These are phyloP conservation scores for Citrus trifoliata DNA, from an alignment of 345 rosid species.

Conservation along the genomic window DNA sequence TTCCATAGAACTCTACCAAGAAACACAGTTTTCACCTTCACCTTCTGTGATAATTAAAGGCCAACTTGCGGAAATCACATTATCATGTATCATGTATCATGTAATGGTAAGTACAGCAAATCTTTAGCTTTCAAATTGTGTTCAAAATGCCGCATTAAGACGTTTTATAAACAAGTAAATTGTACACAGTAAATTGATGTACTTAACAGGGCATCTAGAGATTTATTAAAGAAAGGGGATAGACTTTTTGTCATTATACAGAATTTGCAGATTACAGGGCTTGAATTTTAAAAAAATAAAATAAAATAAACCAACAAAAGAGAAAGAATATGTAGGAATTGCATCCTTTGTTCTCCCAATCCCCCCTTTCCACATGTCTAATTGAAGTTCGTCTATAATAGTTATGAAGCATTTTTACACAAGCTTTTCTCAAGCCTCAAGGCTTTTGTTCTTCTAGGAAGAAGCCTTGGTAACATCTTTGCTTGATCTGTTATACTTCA, in stretches of 20 bases:
- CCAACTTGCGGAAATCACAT: background rate
- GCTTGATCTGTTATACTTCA: conserved; percentile 71
- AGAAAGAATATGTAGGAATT: conserved; percentile 3
- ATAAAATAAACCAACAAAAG: background rate
- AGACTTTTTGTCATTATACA: conserved; percentile 8
- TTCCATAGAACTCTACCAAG: background rate
- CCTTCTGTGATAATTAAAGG: background rate
- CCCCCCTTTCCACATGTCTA: background rate
- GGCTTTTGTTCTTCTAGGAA: background rate
- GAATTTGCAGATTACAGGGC: conserved; percentile 11
- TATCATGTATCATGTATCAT: background rate
- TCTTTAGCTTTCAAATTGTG: background rate
- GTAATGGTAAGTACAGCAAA: background rate
- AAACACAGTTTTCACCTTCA: background rate
- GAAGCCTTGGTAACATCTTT: conserved; percentile 39
- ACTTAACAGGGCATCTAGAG: background rate
- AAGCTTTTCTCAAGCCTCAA: background rate
- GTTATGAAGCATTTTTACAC: conserved; percentile 2
- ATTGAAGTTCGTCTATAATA: background rate
- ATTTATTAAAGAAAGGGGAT: background rate
- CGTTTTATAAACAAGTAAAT: background rate
- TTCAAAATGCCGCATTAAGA: background rate
- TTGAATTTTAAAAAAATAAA: background rate
- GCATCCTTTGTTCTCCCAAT: background rate
- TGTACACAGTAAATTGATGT: background rate